Base-by-base conservation (phyloP, 345 rosid species). In the Draba incana region DNA sequence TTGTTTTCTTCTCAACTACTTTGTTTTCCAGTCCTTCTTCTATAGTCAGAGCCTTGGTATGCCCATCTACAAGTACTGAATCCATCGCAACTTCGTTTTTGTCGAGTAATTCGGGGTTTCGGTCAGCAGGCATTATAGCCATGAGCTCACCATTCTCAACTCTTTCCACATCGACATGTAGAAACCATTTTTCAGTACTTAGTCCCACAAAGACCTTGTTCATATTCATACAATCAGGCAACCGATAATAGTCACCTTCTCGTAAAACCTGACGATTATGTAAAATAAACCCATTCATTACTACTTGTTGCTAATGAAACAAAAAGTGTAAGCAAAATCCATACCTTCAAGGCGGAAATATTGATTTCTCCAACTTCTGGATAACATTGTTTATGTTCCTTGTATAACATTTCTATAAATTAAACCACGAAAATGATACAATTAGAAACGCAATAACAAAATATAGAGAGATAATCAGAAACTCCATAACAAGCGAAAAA, bases 221-320 rank as follows among this genome's bases (percentile, higher is more conserved):
- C 25, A 86, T 78, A 24, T 48, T 61, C 83, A 84, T 78, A 47
- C 83, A 76, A 47, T 88, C 96, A 0, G 81, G 58, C 38, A 88
- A 67, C 61, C 76, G 75, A 75, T 83, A 91, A 64, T 74, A 78
- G 10, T 10, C 6, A 12, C 88, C 88, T 72, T 66, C 71, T 13
- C 89, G 81, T 71, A 78, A 77, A 16, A 33, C 24, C 60, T 54
- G 42, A 46, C 43, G 30, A 46, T 45, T 61, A 61, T 14, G 12
- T 15, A 28, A 28, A 15, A 15, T 2, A 11, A 42, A 41, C 31
- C 10, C 48, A 49, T n/a, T 53, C 23, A 28, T 42, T 16, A 33
- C 7, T 33, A 15, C n/a, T 28, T 66, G 42, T 27, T 66, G 13
- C 28, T n/a, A 5, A 23, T 16, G 3, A 9, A 24, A 6, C 3